Evolutionary conservation across 441 rosid species (phyloP), one percentile per base, ranked within the genome.

Genomic region (Gossypium trilobum): DNA sequence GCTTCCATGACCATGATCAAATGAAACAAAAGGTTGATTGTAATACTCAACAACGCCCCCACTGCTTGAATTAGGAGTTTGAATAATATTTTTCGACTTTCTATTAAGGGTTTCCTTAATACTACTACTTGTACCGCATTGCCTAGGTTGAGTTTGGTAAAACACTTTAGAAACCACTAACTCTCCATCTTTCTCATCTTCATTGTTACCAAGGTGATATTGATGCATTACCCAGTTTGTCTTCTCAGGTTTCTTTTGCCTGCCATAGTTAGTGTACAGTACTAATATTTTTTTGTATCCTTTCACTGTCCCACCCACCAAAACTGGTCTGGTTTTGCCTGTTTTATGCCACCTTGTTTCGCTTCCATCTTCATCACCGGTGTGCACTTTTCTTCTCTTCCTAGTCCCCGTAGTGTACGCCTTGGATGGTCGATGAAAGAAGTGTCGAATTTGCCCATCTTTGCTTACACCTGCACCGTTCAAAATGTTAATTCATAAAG

Each of bases 331-430:
- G 0, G 99, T 95, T 78, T 92, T 95, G 72, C 99, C 99, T 1
- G 99, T 95, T 82, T 95, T 95, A 70, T 95, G 99, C 99, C 99
- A 95, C 75, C 99, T 74, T 19, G 98, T 95, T 78, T 95, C 99
- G 61, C 86, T 87, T 2, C 91, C 97, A 27, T 88, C 92, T 58
- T 86, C 91, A 5, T 88, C 92, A 0, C 88, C 94, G 0, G 87
- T 86, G 76, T 88, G 88, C 19, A 95, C 97, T 75, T 93, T 95
- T 77, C 99, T 86, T 59, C 99, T 83, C 77, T 95, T 95, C 65
- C 99, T 78, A 2, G 92, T 91, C 65, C 99, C 99, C 0, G 99
- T 95, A 36, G 98, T 91, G 87, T 95, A 95, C 25, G 99, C 99
- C 81, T 89, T 95, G 13, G 96, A 95, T 2, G 99, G 99, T 71